A percentile compares a stretch with the other conserved stretches of the same genome.
Evolutionary conservation across 2,329 filamentous ascomycete genomes (phyloP).

Genomic region (Laburnicola sp.): DNA sequence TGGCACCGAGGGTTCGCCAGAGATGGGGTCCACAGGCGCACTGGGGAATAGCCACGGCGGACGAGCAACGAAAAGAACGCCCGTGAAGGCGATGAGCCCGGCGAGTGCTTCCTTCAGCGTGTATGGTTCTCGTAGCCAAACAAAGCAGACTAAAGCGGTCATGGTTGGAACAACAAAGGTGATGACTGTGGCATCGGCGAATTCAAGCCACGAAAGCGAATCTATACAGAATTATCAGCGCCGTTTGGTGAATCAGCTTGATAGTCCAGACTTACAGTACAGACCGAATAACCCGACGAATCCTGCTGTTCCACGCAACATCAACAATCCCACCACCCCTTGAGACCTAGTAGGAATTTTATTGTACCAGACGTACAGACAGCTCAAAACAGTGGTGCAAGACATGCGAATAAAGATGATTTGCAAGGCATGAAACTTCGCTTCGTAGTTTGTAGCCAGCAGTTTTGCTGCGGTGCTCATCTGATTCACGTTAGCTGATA

Average conservation of each 20-base stretch:
- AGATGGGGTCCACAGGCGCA: constrained; percentile 24
- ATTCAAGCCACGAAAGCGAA: constrained; percentile 72
- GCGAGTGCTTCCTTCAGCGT: constrained; percentile 75
- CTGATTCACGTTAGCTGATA: constrained; percentile 8
- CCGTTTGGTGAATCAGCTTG: neutral
- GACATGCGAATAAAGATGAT: constrained; percentile 78
- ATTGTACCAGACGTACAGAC: constrained; percentile 71
- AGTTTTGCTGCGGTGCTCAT: constrained; percentile 34
- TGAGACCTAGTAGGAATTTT: constrained; percentile 37
- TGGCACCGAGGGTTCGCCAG: constrained; percentile 38
- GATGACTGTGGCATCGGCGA: constrained; percentile 84
- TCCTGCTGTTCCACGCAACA: constrained; percentile 28
- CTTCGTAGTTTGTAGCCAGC: constrained; percentile 28
- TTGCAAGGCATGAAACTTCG: constrained; percentile 42
- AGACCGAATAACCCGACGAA: constrained; percentile 35
- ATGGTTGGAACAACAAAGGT: constrained; percentile 80
- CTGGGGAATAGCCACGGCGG: constrained; percentile 60
- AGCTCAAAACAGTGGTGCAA: constrained; percentile 68
- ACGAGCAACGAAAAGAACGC: constrained; percentile 78
- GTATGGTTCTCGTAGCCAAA: constrained; percentile 73
- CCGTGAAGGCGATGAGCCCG: constrained; percentile 70
- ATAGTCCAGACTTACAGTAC: constrained; percentile 26
- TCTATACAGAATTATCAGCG: constrained; percentile 38
- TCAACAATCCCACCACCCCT: constrained; percentile 23
- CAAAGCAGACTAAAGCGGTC: constrained; percentile 75